Base-by-base conservation (phyloP, 2,329 filamentous ascomycete genomes). In the Arthrobotrys megalospora region DNA sequence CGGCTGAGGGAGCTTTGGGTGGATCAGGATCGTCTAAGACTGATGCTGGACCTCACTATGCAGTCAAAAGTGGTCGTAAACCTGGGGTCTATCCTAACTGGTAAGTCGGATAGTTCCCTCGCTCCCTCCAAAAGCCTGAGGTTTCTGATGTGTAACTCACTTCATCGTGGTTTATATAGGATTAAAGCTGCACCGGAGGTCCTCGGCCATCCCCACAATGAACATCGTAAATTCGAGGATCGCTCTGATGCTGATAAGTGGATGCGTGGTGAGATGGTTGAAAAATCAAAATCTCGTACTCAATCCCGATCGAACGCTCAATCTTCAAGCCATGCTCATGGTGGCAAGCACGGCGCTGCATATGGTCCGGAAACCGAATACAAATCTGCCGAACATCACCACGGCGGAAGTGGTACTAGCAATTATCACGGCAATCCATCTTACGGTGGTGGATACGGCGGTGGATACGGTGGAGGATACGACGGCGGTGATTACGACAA, bases 141-240 rank as follows among this genome's bases (percentile, higher is more conserved):
- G 24, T 28, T 28, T 28, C 2, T 2, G 5, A 28, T 28, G 2
- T 5, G 24, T 6, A 45, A 7, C 11, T 62, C 3, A 36, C 16
- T 34, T 32, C 12, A 53, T 24, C 3, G n/a, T 21, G 38, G 19
- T 21, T 1, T 32, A 11, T n/a, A 38, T n/a, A 72, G 60, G 60
- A 14, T 58, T 11, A 12, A 8, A 28, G 68, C 68, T 3, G 58
- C 58, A 24, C 68, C 58, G 19, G 8, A 73, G 34, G 69, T 73
- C 11, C 60, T 73, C 16, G 60, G 69, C 1, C 45, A 73, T 41
- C 50, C 69, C 7, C 19, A 58, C 16, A 73, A 66, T n/a, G 60
- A 73, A 12, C 60, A 72, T 28, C 68, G 58, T 7, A 38, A 21
- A 53, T 64, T 72, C 12, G 21, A 72, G 0, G 34, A 55, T 24